Base-by-base conservation (phyloP, 768 basidiomycete species). In the Galerina sulciceps region DNA sequence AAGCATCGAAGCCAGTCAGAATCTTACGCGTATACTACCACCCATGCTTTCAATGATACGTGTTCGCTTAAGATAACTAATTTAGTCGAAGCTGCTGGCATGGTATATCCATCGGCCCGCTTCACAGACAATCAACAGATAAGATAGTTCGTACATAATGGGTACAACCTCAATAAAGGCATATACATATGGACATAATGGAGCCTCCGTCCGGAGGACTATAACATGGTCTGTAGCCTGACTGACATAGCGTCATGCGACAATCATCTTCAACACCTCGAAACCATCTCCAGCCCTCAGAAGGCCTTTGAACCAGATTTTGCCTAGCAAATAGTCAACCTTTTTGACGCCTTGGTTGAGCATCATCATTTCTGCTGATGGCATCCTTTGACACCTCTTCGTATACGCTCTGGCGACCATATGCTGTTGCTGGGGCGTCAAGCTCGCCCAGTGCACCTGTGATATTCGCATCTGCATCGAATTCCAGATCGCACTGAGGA, bases 321-420 rank as follows among this genome's bases (percentile, higher is more conserved):
- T 79, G 8, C 78, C 81, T 45, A 73, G 55, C 60, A 88, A 71
- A 68, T 82, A 88, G 73, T 89, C 88, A 3, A 89, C 76, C 57
- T 83, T 76, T 72, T 83, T 86, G 15, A 88, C 79, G 0, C 85
- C 85, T 70, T 82, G 79, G 13, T 69, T 74, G 59, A 75, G 67
- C 67, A 83, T 76, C 36, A 72, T 69, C 37, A 73, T 63, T 34
- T 76, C 75, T 47, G 53, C 63, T 14, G 57, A 60, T n/a, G 69
- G 68, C 50, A 69, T 61, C 17, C 67, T 57, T 35, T 67, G 73
- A 62, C 79, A 81, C 50, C 82, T 65, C 55, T 65, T 68, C 46
- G 70, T 70, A 53, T 76, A 82, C 6, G 80, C 77, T 45, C 67
- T 70, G 15, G 74, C 63, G 1, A 81, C 69, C 15, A 59, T 66